Percentiles rank a stretch among this genome's conserved stretches.
phyloP scores from a whole-genome alignment of 345 rosid species.

The Populus ilicifolia region DNA sequence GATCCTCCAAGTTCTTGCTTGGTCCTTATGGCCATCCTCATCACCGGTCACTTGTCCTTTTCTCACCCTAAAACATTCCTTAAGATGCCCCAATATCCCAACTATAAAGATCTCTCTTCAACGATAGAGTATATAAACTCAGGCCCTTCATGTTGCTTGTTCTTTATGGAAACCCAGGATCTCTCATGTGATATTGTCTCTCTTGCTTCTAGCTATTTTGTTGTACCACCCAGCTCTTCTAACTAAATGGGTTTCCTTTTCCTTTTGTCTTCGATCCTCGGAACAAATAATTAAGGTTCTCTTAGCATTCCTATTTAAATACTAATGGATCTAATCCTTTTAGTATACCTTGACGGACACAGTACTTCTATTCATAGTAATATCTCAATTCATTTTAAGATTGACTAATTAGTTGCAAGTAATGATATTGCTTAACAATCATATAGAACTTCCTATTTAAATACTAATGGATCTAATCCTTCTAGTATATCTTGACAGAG shows the following conservation, averaged over 20 bases:
- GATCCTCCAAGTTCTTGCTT: neutral
- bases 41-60: neutral
- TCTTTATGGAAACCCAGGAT: neutral
- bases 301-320: too few relatives aligned
- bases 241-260: slow-evolving; percentile 3
- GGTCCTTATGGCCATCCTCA: neutral
- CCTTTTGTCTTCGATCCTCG: slow-evolving; percentile 5
- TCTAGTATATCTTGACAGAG: too few relatives aligned
- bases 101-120: neutral
- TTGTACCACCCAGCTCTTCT: neutral
- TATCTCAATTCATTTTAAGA: too few relatives aligned
- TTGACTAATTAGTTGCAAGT: too few relatives aligned
- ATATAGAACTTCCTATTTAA: too few relatives aligned
- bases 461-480: too few relatives aligned
- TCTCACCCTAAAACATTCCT: neutral
- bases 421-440: too few relatives aligned
- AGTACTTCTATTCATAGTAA: too few relatives aligned
- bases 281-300: neutral
- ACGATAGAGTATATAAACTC: neutral
- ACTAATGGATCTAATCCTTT: too few relatives aligned
- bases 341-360: too few relatives aligned
- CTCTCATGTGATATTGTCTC: slow-evolving; percentile 19
- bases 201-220: neutral
- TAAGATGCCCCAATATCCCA: neutral
- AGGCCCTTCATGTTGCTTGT: slow-evolving; percentile 1